A percentile compares a stretch with the other conserved stretches of the same genome.
These are phyloP conservation scores for Phytophthora cryptogea DNA, from an alignment of 352 stramenopile species.

Conservation along the genomic window DNA sequence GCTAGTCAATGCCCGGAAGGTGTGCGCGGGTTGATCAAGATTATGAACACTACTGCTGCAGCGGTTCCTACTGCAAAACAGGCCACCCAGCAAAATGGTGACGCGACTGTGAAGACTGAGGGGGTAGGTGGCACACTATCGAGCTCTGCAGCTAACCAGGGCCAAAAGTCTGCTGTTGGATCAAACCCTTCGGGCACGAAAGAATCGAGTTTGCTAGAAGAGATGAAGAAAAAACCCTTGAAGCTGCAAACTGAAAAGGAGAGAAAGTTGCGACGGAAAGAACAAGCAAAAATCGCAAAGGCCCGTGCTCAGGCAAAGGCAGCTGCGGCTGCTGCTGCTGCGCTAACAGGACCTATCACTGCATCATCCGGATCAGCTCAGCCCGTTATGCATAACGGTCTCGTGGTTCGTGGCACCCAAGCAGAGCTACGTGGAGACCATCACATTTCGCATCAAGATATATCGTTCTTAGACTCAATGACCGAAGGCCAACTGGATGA, in stretches of 20 bases:
- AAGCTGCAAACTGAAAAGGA: slow-evolving; percentile 87
- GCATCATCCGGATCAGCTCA: slow-evolving; percentile 11
- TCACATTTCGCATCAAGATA: slow-evolving; percentile 80
- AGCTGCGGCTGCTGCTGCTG: slow-evolving; percentile 38
- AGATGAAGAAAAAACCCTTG: slow-evolving; percentile 77
- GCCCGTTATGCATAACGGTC: slow-evolving; percentile 54
- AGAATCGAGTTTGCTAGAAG: slow-evolving; percentile 29
- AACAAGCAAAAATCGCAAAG: slow-evolving; percentile 83
- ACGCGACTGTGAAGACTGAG: slow-evolving; percentile 24
- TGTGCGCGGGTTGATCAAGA: slow-evolving; percentile 85
- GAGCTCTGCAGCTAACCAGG: slow-evolving; percentile 6
- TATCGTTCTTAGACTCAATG: slow-evolving; percentile 90
- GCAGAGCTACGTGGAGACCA: slow-evolving; percentile 61
- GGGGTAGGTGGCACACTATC: slow-evolving; percentile 8
- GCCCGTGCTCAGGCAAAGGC: slow-evolving; percentile 75
- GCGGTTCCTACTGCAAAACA: slow-evolving; percentile 34
- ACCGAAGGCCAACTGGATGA: slow-evolving; percentile 85
- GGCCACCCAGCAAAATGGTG: slow-evolving; percentile 15
- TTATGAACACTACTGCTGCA: slow-evolving; percentile 83
- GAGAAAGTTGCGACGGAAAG: slow-evolving; percentile 83
- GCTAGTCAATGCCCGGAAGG: slow-evolving; percentile 72
- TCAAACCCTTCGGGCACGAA: slow-evolving; percentile 11
- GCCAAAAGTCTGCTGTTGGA: neutral
- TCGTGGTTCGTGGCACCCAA: slow-evolving; percentile 75
- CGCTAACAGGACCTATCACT: slow-evolving; percentile 20